Evolutionary conservation across 768 basidiomycete species (phyloP).

Genomic region (Amanita pallidorosea): DNA sequence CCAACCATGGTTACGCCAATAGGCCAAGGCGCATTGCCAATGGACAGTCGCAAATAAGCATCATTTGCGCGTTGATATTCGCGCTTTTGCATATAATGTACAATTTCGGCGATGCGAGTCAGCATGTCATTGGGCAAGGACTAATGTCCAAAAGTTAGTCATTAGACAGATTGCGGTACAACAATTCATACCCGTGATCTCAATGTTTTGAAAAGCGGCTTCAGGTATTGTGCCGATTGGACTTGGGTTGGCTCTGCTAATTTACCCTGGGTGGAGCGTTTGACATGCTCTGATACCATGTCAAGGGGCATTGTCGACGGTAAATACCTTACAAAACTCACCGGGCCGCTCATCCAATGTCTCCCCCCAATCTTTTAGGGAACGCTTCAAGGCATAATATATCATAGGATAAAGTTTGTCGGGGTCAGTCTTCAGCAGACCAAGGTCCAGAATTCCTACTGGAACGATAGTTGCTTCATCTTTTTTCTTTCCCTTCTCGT

Average conservation of each 20-base stretch:
- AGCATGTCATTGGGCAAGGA: slow-evolving; percentile 80
- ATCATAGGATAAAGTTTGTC: slow-evolving; percentile 96
- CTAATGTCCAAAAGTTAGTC: slow-evolving; percentile 24
- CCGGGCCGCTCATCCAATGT: slow-evolving; percentile 92
- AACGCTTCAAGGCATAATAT: slow-evolving; percentile 89
- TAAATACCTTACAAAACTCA: slow-evolving; percentile 20
- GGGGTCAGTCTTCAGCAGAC: slow-evolving; percentile 78
- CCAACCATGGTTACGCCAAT: slow-evolving; percentile 99
- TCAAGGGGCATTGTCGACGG: background rate
- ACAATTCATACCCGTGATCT: slow-evolving; percentile 64
- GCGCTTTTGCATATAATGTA: slow-evolving; percentile 92
- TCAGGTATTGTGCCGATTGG: slow-evolving; percentile 93
- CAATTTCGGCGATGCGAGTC: slow-evolving; percentile 81
- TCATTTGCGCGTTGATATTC: slow-evolving; percentile 96
- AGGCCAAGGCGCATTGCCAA: slow-evolving; percentile 99
- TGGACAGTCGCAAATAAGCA: slow-evolving; percentile 91
- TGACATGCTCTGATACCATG: slow-evolving; percentile 55
- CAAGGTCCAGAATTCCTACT: slow-evolving; percentile 63
- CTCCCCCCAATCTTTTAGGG: slow-evolving; percentile 93
- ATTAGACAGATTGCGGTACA: background rate
- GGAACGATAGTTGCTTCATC: slow-evolving; percentile 34
- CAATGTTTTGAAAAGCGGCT: slow-evolving; percentile 88
- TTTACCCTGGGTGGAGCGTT: slow-evolving; percentile 85
- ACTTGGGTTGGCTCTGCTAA: slow-evolving; percentile 91
- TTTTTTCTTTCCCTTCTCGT: slow-evolving; percentile 51